Conservation (phyloP, 352 stramenopile species). For the Globisporangium spiculum region DNA sequence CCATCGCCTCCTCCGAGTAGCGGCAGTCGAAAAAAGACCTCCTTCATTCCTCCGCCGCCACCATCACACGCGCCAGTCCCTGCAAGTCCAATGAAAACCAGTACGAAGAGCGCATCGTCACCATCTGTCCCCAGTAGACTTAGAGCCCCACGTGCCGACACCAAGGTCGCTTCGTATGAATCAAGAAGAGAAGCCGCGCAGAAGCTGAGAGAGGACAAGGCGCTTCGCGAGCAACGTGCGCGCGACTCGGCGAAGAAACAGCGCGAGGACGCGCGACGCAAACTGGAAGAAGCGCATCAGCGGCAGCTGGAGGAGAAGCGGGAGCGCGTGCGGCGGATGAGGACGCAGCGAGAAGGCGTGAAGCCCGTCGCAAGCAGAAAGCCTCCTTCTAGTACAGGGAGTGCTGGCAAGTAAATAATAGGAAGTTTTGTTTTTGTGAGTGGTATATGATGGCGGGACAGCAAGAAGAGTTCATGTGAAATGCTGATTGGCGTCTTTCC, state of each 20-base stretch:
- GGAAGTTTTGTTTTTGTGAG: not conserved
- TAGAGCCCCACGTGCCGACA: conserved; percentile 18
- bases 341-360: conserved; percentile 42
- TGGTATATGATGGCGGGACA: not conserved
- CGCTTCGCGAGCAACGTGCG: conserved; percentile 50
- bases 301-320: conserved; percentile 67
- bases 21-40: not conserved
- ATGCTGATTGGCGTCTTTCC: not conserved
- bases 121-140: conserved; percentile 23
- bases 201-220: conserved; percentile 76
- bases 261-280: conserved; percentile 54
- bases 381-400: conserved; percentile 14
- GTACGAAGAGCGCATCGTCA: conserved; percentile 25
- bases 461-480: not conserved
- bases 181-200: conserved; percentile 50
- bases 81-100: conserved; percentile 11
- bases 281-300: conserved; percentile 64
- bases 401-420: not conserved
- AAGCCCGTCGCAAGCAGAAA: conserved; percentile 20
- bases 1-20: not conserved
- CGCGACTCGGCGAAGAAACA: conserved; percentile 64
- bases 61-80: conserved; percentile 1
- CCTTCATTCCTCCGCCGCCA: conserved; percentile 1
- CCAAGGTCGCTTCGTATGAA: conserved; percentile 39
- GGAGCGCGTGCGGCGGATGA: conserved; percentile 61